Conservation (phyloP, 305 asterid species). For the Fraxinus angustifolia region DNA sequence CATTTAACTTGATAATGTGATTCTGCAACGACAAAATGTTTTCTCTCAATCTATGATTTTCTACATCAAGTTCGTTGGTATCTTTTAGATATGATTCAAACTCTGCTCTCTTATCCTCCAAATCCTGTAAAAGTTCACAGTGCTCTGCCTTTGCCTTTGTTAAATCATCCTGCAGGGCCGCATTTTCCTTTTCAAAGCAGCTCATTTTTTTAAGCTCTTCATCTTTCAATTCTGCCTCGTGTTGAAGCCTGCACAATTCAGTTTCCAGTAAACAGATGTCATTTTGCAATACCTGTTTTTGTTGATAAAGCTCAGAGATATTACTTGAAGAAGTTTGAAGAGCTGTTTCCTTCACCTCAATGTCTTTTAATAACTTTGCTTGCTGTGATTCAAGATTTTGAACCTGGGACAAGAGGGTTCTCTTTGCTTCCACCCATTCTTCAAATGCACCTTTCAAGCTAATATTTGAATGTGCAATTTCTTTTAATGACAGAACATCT, state of each 20-base stretch:
- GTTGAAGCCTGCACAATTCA: conserved; percentile 42
- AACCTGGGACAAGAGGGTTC: conserved; percentile 32
- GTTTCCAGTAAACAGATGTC: conserved; percentile 38
- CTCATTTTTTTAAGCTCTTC: conserved; percentile 40
- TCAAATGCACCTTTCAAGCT: conserved; percentile 31
- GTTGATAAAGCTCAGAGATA: conserved; percentile 46
- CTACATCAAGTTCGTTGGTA: conserved; percentile 25
- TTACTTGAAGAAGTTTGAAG: conserved; percentile 49
- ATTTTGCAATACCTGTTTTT: conserved; percentile 47
- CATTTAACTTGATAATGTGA: conserved; percentile 42
- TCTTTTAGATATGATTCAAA: conserved; percentile 34
- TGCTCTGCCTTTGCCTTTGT: conserved; percentile 39
- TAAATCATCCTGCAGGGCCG: conserved; percentile 39
- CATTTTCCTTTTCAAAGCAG: conserved; percentile 57
- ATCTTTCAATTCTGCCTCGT: conserved; percentile 52
- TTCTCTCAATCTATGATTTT: conserved; percentile 37
- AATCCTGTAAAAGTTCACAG: conserved; percentile 41
- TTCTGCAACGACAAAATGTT: conserved; percentile 35
- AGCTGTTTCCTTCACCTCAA: conserved; percentile 53
- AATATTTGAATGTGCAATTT: conserved; percentile 27
- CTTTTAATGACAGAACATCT: conserved; percentile 35
- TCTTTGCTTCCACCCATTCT: conserved; percentile 34
- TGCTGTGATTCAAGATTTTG: conserved; percentile 39
- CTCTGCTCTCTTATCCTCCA: conserved; percentile 46
- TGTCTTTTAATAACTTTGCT: conserved; percentile 43